Evolutionary conservation across 176 grass and related monocot species (phyloP).

Genomic region (Musa schizocarpa): DNA sequence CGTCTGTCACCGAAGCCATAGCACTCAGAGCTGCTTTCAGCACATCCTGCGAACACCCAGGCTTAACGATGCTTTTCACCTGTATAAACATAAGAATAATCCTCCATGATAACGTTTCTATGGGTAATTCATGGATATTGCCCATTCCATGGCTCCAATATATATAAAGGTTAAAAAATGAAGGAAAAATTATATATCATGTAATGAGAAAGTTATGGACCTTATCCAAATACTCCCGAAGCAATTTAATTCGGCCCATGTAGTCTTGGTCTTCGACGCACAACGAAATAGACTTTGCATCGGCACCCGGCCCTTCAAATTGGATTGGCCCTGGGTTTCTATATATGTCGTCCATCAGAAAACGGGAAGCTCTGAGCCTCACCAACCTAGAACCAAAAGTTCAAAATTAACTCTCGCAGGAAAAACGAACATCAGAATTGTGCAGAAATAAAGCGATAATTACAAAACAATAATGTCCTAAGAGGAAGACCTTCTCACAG

Average conservation of each 20-base stretch:
- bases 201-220: constrained; percentile 24
- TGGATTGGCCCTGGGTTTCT: constrained; percentile 92
- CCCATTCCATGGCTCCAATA: no score
- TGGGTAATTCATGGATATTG: not conserved
- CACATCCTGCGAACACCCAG: constrained; percentile 89
- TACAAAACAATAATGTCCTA: no score
- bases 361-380: constrained; percentile 60
- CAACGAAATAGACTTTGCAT: constrained; percentile 63
- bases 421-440: no score
- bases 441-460: no score
- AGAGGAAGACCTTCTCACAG: no score
- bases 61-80: constrained; percentile 99
- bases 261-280: constrained; percentile 97
- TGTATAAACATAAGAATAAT: constrained; percentile 4
- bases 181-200: not conserved
- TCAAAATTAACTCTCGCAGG: no score
- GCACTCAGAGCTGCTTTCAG: constrained; percentile 74
- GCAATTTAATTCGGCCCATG: constrained; percentile 94
- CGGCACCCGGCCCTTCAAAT: constrained; percentile 74
- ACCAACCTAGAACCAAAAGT: constrained; percentile 42
- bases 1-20: constrained; percentile 85
- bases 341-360: constrained; percentile 91
- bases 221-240: constrained; percentile 88
- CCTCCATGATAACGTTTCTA: no score
- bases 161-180: not conserved